These are phyloP conservation scores for Sclerotinia glacialis DNA, from an alignment of 2,329 filamentous ascomycete species.

Conservation along the genomic window DNA sequence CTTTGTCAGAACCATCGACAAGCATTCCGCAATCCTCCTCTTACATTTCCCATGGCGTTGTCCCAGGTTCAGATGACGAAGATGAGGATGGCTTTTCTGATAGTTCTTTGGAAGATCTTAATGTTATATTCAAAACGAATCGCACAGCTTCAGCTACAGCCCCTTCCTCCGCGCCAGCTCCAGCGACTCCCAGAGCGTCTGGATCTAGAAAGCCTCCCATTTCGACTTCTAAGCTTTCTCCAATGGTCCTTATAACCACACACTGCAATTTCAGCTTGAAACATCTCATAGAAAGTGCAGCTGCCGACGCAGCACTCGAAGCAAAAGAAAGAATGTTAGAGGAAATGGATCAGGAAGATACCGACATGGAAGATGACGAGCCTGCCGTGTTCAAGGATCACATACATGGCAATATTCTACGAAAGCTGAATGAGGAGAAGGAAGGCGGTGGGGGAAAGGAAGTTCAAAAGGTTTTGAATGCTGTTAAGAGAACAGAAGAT, in stretches of 20 bases:
- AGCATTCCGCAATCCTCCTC: neutral
- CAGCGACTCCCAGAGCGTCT: slow-evolving; percentile 23
- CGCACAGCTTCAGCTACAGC: slow-evolving; percentile 24
- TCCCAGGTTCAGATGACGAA: slow-evolving; percentile 68
- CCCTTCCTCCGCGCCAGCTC: slow-evolving; percentile 5
- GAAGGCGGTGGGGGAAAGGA: slow-evolving; percentile 41
- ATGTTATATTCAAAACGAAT: slow-evolving; percentile 33
- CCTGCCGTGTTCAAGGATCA: neutral
- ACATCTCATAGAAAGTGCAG: slow-evolving; percentile 57
- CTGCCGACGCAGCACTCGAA: slow-evolving; percentile 57
- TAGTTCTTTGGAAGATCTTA: slow-evolving; percentile 52
- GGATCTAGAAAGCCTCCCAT: slow-evolving; percentile 23
- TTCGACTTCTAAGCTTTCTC: slow-evolving; percentile 48
- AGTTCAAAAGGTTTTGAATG: slow-evolving; percentile 49
- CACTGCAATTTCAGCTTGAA: slow-evolving; percentile 64
- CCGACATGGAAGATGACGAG: slow-evolving; percentile 8
- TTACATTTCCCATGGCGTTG: slow-evolving; percentile 41
- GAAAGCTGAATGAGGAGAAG: slow-evolving; percentile 32
- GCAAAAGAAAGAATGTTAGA: slow-evolving; percentile 49
- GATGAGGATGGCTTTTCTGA: slow-evolving; percentile 52
- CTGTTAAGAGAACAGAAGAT: slow-evolving; percentile 60
- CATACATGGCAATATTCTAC: slow-evolving; percentile 13
- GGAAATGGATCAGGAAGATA: slow-evolving; percentile 31
- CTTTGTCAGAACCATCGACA: neutral
- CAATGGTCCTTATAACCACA: slow-evolving; percentile 41